Conservation (phyloP, 1,284 basidiomycete genomes). For the Ustilago loliicola region DNA sequence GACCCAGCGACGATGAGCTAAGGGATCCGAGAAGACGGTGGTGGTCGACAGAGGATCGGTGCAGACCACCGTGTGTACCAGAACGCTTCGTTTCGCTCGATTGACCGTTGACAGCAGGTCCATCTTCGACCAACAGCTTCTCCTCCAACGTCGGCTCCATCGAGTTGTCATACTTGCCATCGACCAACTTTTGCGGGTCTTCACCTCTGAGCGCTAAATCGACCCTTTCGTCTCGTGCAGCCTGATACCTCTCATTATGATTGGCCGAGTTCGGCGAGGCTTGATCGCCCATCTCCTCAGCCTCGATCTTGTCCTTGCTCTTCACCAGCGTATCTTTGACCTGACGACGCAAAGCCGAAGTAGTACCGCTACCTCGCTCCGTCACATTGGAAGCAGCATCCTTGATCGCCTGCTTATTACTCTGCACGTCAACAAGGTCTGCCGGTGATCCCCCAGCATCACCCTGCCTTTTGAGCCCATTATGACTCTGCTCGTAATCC, state of each 20-base stretch:
- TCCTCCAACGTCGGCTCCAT: slow-evolving; percentile 55
- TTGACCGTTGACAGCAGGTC: slow-evolving; percentile 30
- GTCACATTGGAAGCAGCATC: slow-evolving; percentile 19
- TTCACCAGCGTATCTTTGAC: slow-evolving; percentile 37
- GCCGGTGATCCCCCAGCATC: slow-evolving; percentile 11
- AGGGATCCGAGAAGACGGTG: slow-evolving; percentile 33
- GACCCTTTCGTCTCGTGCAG: slow-evolving; percentile 38
- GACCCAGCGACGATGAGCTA: slow-evolving; percentile 27
- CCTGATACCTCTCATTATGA: slow-evolving; percentile 42
- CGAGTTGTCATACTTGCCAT: slow-evolving; percentile 49
- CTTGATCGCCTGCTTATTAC: slow-evolving; percentile 24
- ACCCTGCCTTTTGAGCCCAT: slow-evolving; percentile 26
- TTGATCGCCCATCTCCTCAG: slow-evolving; percentile 2
- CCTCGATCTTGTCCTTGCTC: slow-evolving; percentile 29
- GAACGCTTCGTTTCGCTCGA: slow-evolving; percentile 1
- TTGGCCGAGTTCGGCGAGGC: slow-evolving; percentile 19
- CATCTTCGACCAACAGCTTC: slow-evolving; percentile 41
- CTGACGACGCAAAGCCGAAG: slow-evolving; percentile 26
- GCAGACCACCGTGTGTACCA: slow-evolving; percentile 7
- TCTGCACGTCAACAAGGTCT: slow-evolving; percentile 32
- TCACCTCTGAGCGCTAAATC: slow-evolving; percentile 31
- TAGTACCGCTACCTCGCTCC: slow-evolving; percentile 26
- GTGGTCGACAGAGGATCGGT: slow-evolving; percentile 22
- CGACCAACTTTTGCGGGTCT: slow-evolving; percentile 38
- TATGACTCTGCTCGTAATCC: slow-evolving; percentile 77